Evolutionary conservation across 805 yeast species (phyloP), one percentile per base, ranked within the genome.

Genomic region (Saccharomyces mikatae): DNA sequence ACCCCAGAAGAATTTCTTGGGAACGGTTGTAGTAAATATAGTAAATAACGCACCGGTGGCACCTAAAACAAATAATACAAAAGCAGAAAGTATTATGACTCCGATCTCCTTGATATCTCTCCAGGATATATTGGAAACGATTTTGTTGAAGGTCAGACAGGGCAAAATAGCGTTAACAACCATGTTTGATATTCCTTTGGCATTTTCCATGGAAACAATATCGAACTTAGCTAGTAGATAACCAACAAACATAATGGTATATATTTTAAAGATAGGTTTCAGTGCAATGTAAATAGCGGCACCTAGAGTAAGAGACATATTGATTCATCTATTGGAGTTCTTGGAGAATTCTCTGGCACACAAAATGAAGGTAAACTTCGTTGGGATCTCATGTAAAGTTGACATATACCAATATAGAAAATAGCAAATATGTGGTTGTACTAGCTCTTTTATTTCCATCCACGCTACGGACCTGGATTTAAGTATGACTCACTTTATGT

Each of bases 231-330:
- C 87, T 6, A 89, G 70, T 46, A 75, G 66, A 59, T 75, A 86
- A 10, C 96, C 96, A 13, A 82, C 70, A 4, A 76, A 82, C 4
- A 87, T 79, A 64, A 87, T 84, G 60, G 86, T 71, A 63, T 88
- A 86, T 59, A 89, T 86, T 69, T 89, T 89, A 70, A 88, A 77
- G 55, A 89, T 84, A n/a, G 96, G 96, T 73, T 88, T 89, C 54
- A 86, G 84, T 0, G 96, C 81, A 26, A 88, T 78, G 71, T 86
- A 89, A 5, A 89, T 84, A 41, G 88, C 81, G 44, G 77, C 76
- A 17, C 94, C 92, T 31, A 84, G 61, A 28, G 57, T 58, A 26
- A 68, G 48, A 17, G 44, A 36, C 44, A 36, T 36, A 24, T 17
- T 17, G 44, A 22, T n/a, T 36, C 24, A 17, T 36, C 17, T 36